A percentile compares a stretch with the other conserved stretches of the same genome.
phyloP scores from a whole-genome alignment of 2,329 filamentous ascomycete genomes.

The Rhinocladiella similis region DNA sequence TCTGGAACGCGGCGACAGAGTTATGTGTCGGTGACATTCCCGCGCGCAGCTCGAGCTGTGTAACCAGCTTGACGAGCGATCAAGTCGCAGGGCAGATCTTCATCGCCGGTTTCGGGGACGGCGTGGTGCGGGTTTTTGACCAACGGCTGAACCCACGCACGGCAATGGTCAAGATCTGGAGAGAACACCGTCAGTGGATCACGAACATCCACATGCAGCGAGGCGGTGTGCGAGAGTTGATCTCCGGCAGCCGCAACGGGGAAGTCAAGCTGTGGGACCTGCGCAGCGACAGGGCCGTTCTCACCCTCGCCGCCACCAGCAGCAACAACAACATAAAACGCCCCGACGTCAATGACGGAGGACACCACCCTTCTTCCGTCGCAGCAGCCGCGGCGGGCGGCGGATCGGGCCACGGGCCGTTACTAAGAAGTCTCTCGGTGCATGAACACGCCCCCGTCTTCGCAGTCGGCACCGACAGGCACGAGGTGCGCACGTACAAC shows the following conservation, averaged over 20 bases:
- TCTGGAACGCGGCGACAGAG: constrained; percentile 94
- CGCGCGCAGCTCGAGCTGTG: constrained; percentile 89
- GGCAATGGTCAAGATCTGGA: constrained; percentile 95
- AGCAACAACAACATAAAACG: neutral
- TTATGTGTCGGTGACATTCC: constrained; percentile 86
- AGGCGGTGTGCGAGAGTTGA: constrained; percentile 84
- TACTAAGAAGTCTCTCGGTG: constrained; percentile 80
- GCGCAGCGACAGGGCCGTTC: constrained; percentile 62
- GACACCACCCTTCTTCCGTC: too few relatives aligned
- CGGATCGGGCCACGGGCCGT: neutral
- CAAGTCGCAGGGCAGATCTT: constrained; percentile 98
- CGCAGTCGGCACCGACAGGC: constrained; percentile 82
- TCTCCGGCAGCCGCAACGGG: constrained; percentile 87
- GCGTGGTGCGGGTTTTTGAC: constrained; percentile 91
- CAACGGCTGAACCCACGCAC: constrained; percentile 80
- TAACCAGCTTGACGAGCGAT: constrained; percentile 93
- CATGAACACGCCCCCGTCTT: constrained; percentile 98
- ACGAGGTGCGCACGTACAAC: constrained; percentile 90
- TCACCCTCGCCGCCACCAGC: constrained; percentile 23
- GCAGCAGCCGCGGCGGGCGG: neutral
- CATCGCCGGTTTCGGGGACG: constrained; percentile 93
- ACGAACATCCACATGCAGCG: constrained; percentile 96
- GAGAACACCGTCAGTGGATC: constrained; percentile 93
- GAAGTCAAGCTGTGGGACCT: constrained; percentile 97
- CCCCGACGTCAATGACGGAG: neutral